Evolutionary conservation across 805 yeast species (phyloP), one percentile per base, ranked within the genome.

Genomic region (Vanderwaltozyma yarrowii): DNA sequence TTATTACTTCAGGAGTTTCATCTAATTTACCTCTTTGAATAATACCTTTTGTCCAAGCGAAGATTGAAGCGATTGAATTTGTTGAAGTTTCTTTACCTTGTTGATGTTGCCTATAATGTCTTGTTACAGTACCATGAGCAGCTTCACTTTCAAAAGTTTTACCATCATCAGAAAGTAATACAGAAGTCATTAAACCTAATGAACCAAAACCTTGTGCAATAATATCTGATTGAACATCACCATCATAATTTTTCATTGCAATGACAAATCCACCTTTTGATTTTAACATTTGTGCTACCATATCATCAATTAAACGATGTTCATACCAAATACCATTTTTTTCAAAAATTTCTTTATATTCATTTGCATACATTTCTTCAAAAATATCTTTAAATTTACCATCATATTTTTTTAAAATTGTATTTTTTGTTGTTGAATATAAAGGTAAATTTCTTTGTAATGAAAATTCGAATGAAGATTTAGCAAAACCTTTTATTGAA

Each of bases 141-240:
- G 97, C 97, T 70, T 89, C 97, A 39, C 87, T 70, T 70, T 89
- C 96, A 61, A 85, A 88, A 12, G 95, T 80, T 69, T 83, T 84
- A 19, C 96, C 96, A 63, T 89, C 96, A 36, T 96, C 94, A n/a
- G 96, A 78, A 57, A 87, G 76, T 51, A 89, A 74, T n/a, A 86
- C 95, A 3, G 97, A 89, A 24, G 97, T 87, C 97, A 89, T 89
- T 51, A 89, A 73, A 31, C 97, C 97, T 49, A 89, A 71, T 15
- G 96, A 88, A 28, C 97, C 97, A 54, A 89, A 89, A 28, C 97
- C 97, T 67, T 89, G 97, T 23, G 97, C 97, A 41, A 89, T 96
- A 56, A 89, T 82, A 63, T 89, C 97, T 13, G 94, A 80, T 67
- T 87, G 88, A 40, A 89, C 97, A 61, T 89, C 97, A 63, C 97